These are phyloP conservation scores for Neofusicoccum sp. DNA, from an alignment of 2,329 filamentous ascomycete species.

Conservation along the genomic window DNA sequence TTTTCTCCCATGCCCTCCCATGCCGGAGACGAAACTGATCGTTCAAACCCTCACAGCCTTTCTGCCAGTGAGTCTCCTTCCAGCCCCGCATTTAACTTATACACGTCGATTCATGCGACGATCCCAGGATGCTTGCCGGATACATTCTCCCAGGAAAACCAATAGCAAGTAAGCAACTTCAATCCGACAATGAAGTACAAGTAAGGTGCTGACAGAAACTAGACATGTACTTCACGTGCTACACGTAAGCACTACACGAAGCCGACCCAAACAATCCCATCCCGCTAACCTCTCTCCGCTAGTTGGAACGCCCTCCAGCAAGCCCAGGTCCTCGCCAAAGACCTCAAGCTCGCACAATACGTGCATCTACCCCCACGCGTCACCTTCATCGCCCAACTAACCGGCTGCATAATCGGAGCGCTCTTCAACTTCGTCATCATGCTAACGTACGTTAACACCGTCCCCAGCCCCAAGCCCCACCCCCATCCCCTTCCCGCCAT, in stretches of 20 bases:
- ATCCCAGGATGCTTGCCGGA: slow-evolving; percentile 23
- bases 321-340: slow-evolving; percentile 24
- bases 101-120: too few species aligned
- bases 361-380: slow-evolving; percentile 43
- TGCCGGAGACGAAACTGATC: too few species aligned
- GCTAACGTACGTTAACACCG: slow-evolving; percentile 29
- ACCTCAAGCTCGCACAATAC: slow-evolving; percentile 45
- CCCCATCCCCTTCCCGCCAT: too few species aligned
- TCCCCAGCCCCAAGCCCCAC: too few species aligned
- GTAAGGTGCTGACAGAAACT: too few species aligned
- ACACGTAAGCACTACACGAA: too few species aligned
- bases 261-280: too few species aligned
- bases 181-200: too few species aligned
- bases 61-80: too few species aligned
- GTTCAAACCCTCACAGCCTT: too few species aligned
- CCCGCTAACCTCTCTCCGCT: slow-evolving; percentile 6
- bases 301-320: slow-evolving; percentile 38
- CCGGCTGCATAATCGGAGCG: slow-evolving; percentile 29
- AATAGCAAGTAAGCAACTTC: slow-evolving; percentile 24
- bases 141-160: slow-evolving; percentile 35
- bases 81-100: too few species aligned
- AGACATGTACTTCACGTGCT: slow-evolving; percentile 48
- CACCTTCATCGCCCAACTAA: slow-evolving; percentile 48
- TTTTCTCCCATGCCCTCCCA: too few species aligned
- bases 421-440: slow-evolving; percentile 44